phyloP scores from a whole-genome alignment of 192 early-diverging fungal genomes.

The Chytriomyces confervae region DNA sequence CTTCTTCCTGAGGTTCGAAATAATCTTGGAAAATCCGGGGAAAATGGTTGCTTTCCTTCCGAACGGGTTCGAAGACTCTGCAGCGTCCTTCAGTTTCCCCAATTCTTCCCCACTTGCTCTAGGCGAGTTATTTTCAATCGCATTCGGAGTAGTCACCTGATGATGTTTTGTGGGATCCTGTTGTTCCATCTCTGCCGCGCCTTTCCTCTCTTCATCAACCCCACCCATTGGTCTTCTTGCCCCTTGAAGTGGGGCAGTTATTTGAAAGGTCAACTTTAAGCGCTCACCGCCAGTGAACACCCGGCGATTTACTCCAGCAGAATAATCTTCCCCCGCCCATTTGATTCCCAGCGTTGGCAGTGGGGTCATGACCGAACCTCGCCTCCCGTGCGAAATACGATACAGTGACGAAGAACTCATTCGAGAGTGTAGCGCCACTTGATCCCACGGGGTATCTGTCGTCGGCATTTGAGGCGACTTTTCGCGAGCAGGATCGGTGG shows the following conservation, averaged over 20 bases:
- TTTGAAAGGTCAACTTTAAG: neutral
- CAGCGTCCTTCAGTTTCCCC: neutral
- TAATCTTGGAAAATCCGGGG: conserved; percentile 17
- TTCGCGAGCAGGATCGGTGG: too few relatives aligned
- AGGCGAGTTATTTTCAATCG: neutral
- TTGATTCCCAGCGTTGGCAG: neutral
- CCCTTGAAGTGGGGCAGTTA: neutral
- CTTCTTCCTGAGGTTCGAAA: conserved; percentile 17
- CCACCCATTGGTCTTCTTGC: neutral
- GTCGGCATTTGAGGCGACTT: too few relatives aligned
- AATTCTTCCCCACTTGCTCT: neutral
- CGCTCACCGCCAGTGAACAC: conserved; percentile 28
- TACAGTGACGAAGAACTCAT: neutral
- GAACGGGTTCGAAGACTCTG: neutral
- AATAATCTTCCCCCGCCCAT: conserved; percentile 24
- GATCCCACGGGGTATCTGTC: too few relatives aligned
- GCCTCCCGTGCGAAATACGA: neutral
- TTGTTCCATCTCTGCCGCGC: neutral
- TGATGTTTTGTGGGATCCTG: too few relatives aligned
- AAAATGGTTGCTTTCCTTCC: neutral
- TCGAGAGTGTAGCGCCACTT: too few relatives aligned
- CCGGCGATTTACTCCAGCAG: neutral
- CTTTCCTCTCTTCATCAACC: neutral
- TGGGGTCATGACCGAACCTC: neutral
- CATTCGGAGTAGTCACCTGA: neutral